These are phyloP conservation scores for Pseudophaeomoniella oleicola DNA, from an alignment of 2,329 filamentous ascomycete genomes.

Conservation along the genomic window DNA sequence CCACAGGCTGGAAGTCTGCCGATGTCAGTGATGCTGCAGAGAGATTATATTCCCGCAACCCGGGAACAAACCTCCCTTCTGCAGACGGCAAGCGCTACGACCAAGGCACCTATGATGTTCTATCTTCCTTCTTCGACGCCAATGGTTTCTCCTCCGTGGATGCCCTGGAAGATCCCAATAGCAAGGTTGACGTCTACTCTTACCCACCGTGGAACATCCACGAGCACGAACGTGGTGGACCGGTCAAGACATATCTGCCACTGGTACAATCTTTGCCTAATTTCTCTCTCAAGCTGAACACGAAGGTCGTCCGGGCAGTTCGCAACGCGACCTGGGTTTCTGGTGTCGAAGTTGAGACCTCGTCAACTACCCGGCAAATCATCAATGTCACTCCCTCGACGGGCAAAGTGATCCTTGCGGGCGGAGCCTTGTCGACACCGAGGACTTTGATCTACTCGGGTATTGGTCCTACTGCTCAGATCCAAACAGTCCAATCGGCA, in stretches of 20 bases:
- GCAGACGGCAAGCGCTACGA: slow-evolving; percentile 52
- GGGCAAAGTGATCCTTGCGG: slow-evolving; percentile 54
- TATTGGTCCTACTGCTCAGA: slow-evolving; percentile 45
- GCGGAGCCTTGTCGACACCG: slow-evolving; percentile 54
- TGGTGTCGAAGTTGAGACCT: slow-evolving; percentile 51
- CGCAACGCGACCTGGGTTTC: slow-evolving; percentile 47
- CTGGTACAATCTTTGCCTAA: slow-evolving; percentile 45
- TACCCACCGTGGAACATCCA: slow-evolving; percentile 54
- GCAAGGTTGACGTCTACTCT: slow-evolving; percentile 52
- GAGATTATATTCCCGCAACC: slow-evolving; percentile 53
- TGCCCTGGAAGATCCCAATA: slow-evolving; percentile 42
- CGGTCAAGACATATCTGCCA: slow-evolving; percentile 57
- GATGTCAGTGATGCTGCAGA: slow-evolving; percentile 46
- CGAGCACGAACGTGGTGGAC: slow-evolving; percentile 52
- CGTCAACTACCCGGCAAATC: slow-evolving; percentile 37
- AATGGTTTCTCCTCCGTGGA: slow-evolving; percentile 51
- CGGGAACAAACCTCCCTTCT: slow-evolving; percentile 52
- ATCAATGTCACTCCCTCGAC: slow-evolving; percentile 41
- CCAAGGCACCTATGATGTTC: slow-evolving; percentile 48
- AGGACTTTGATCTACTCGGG: slow-evolving; percentile 56
- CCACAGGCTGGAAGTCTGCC: slow-evolving; percentile 51
- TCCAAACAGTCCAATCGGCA: slow-evolving; percentile 29
- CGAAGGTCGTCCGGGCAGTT: slow-evolving; percentile 51
- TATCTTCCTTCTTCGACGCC: slow-evolving; percentile 43
- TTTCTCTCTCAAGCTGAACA: slow-evolving; percentile 54